phyloP scores from a whole-genome alignment of 768 basidiomycete species.

The Nidularia pulvinata region DNA sequence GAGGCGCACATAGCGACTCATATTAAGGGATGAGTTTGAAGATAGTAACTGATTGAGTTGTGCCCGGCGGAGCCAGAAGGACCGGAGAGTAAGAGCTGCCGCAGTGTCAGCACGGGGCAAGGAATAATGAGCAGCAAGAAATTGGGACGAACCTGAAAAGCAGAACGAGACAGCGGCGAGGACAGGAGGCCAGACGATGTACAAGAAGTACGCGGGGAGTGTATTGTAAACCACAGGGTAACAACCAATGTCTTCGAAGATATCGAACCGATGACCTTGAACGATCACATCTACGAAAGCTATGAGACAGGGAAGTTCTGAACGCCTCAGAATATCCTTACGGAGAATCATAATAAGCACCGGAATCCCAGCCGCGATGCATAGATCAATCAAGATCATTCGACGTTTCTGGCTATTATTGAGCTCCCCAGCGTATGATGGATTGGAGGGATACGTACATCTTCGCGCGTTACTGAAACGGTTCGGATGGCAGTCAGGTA shows the following conservation, averaged over 20 bases:
- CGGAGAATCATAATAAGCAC: conserved; percentile 42
- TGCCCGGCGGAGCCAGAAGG: conserved; percentile 47
- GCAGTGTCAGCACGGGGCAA: conserved; percentile 4
- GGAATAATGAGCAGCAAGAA: conserved; percentile 1
- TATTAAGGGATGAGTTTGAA: conserved; percentile 24
- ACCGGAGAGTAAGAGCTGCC: conserved; percentile 15
- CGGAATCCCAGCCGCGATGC: conserved; percentile 47
- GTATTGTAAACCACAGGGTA: conserved; percentile 28
- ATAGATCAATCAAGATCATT: conserved; percentile 34
- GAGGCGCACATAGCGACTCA: conserved; percentile 60
- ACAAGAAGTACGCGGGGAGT: conserved; percentile 24
- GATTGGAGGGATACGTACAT: conserved; percentile 22
- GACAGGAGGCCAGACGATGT: conserved; percentile 30
- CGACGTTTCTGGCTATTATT: conserved; percentile 31
- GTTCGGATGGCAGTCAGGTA: conserved; percentile 28
- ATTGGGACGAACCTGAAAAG: conserved; percentile 29
- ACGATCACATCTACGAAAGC: conserved; percentile 31
- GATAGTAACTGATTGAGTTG: conserved; percentile 26
- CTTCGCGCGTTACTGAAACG: conserved; percentile 21
- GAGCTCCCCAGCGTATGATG: not conserved
- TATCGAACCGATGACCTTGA: conserved; percentile 49
- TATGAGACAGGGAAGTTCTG: not conserved
- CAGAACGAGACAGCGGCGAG: conserved; percentile 26
- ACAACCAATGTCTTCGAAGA: conserved; percentile 51
- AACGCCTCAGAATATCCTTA: conserved; percentile 16